Evolutionary conservation across 192 early-diverging fungal genomes (phyloP), one percentile per base, ranked within the genome.

Genomic region (Coemansia sp.): DNA sequence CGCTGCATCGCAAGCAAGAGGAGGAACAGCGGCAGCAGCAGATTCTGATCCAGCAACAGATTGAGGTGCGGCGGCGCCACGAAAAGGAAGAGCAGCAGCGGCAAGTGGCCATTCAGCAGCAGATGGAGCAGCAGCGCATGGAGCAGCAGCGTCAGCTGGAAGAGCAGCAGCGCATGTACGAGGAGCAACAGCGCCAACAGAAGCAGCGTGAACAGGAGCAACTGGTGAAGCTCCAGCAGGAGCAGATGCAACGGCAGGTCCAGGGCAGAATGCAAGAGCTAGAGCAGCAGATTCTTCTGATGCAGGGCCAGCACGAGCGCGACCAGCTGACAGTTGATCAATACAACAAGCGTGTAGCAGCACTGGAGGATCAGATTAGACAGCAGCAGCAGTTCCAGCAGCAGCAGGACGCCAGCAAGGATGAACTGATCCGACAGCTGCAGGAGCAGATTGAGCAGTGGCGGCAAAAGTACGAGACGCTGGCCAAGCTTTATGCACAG

Each of bases 401-500:
- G 65, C 89, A 92, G 62, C 85, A 88, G 56, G 86, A 94, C 52
- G 82, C 78, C 19, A 88, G 89, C 66, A 93, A 93, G 68, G 94
- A 96, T 56, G 92, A 93, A 67, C 81, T 92, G 62, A 89, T 96
- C 48, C 86, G 88, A 8, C 85, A 85, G 54, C 80, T 93, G 60
- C 94, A 96, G 82, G 92, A 94, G 37, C 93, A 98, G 86, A 84
- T 99, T 23, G 88, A 90, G 70, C 92, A 96, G 76, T 96, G 94
- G 93, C 94, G 90, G 82, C 91, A 95, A 73, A 99, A 97, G 80
- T 97, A 97, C 75, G 94, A 97, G 75, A 92, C 94, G 17, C 81
- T 99, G 39, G 95, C 95, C 58, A 99, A 99, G 61, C 83, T 97
- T n/a, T 99, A 99, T 71, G 93, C 95, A 9, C 92, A 96, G 73